Percentiles rank a stretch among this genome's conserved stretches.
phyloP scores from a whole-genome alignment of 768 basidiomycete species.

The Vishniacozyma victoriae region DNA sequence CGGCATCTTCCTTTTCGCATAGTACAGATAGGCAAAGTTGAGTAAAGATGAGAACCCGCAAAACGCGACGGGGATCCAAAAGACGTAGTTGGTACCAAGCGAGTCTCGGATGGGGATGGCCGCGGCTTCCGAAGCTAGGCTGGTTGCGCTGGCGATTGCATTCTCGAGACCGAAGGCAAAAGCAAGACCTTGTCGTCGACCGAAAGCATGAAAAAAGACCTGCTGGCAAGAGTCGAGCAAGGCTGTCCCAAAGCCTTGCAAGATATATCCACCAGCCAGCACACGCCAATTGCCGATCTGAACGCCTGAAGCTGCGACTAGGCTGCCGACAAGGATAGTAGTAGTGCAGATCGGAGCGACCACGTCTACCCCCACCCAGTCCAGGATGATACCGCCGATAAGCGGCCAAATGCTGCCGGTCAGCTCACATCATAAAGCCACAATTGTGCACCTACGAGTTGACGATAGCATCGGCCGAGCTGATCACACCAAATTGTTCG shows the following conservation, averaged over 20 bases:
- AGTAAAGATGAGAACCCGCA: background rate
- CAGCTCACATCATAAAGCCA: slow-evolving; percentile 31
- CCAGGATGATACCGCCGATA: slow-evolving; percentile 3
- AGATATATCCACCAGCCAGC: slow-evolving; percentile 6
- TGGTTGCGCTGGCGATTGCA: slow-evolving; percentile 3
- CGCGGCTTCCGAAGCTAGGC: background rate
- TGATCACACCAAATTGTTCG: slow-evolving; percentile 9
- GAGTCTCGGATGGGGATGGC: slow-evolving; percentile 8
- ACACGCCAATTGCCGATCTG: slow-evolving; percentile 3
- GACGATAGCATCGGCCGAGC: slow-evolving; percentile 58
- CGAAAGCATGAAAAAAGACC: slow-evolving; percentile 8
- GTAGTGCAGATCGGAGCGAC: background rate
- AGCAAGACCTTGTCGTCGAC: slow-evolving; percentile 1
- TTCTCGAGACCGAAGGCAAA: slow-evolving; percentile 8
- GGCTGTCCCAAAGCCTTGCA: slow-evolving; percentile 9
- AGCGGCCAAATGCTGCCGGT: slow-evolving; percentile 5
- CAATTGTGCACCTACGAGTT: slow-evolving; percentile 63
- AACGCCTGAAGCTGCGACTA: slow-evolving; percentile 3
- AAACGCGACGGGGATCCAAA: slow-evolving; percentile 7
- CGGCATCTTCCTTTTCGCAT: slow-evolving; percentile 4
- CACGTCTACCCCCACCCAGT: background rate
- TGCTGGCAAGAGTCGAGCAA: slow-evolving; percentile 10
- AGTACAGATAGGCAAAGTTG: slow-evolving; percentile 2
- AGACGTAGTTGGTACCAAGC: slow-evolving; percentile 1
- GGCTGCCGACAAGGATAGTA: slow-evolving; percentile 5